These are phyloP conservation scores for Xylariaceae sp. DNA, from an alignment of 2,329 filamentous ascomycete genomes.

Conservation along the genomic window DNA sequence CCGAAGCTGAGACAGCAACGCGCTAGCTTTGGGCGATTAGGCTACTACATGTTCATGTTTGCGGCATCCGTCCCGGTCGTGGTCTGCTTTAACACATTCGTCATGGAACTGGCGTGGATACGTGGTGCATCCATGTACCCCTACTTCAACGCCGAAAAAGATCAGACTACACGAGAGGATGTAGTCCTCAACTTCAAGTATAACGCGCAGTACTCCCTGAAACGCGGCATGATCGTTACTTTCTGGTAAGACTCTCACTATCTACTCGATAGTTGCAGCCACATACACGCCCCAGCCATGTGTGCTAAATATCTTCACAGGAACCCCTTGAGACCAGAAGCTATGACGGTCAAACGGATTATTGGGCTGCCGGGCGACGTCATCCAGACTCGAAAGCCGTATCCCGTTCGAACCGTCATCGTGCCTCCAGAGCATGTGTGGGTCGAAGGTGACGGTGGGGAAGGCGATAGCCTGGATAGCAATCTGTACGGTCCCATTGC, in stretches of 20 bases:
- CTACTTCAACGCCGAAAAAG: slow-evolving; percentile 62
- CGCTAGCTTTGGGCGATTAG: slow-evolving; percentile 30
- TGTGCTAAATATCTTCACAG: slow-evolving; percentile 35
- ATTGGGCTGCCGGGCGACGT: slow-evolving; percentile 75
- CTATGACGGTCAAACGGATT: slow-evolving; percentile 73
- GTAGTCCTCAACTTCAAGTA: slow-evolving; percentile 55
- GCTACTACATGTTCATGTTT: slow-evolving; percentile 45
- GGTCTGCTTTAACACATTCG: slow-evolving; percentile 56
- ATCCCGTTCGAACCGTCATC: slow-evolving; percentile 49
- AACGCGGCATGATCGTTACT: slow-evolving; percentile 70
- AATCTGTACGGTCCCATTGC: slow-evolving; percentile 86
- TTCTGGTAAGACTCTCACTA: slow-evolving; percentile 59
- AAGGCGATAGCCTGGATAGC: slow-evolving; percentile 69
- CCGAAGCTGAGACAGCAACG: slow-evolving; percentile 23
- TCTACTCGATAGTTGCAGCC: no score
- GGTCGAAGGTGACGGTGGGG: slow-evolving; percentile 85
- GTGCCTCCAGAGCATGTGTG: slow-evolving; percentile 85
- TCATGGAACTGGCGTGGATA: slow-evolving; percentile 54
- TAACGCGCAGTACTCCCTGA: slow-evolving; percentile 50
- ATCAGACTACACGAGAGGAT: slow-evolving; percentile 50
- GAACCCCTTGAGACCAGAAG: slow-evolving; percentile 65
- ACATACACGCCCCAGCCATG: no score
- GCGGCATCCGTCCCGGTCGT: slow-evolving; percentile 58
- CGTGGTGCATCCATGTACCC: slow-evolving; percentile 70
- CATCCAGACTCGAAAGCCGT: slow-evolving; percentile 60